Evolutionary conservation across 345 rosid genomes (phyloP), one percentile per base, ranked within the genome.

Genomic region (Salix koriyanagi): DNA sequence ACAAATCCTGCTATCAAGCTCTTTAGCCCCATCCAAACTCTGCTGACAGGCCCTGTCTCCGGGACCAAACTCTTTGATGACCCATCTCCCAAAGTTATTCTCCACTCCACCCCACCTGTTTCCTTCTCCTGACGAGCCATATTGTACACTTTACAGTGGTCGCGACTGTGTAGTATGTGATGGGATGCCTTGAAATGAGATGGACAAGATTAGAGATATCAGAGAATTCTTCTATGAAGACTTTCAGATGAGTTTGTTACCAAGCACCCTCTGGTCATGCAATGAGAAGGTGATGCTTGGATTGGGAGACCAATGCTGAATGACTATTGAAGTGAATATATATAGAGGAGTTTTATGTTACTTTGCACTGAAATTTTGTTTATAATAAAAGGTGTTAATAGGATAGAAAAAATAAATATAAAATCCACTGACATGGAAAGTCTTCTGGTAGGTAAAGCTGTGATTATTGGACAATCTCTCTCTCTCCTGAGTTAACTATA

Each of bases 81-180:
- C 25, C 85, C 88, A 77, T 86, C 83, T 76, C 18, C 71, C 68
- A 88, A 78, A 69, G 74, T 81, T 79, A 88, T 82, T 58, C 81
- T 85, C 91, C 90, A 88, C 30, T 89, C 89, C 39, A 84, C 30
- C 30, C 73, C 87, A 64, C 32, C 61, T 34, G 61, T 9, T 18
- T 32, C 61, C 32, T 79, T 71, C 82, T 83, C 80, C 37, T 74
- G 73, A 4, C 41, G 36, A 79, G 77, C 80, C 90, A 79, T 73
- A 78, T 75, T 41, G 26, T 69, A 18, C 11, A 13, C 21, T 56
- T n/a, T 4, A 56, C 26, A 3, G 30, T 26, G n/a, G 21, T 12
- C 66, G 32, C 58, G 54, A 30, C 66, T 19, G 56, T 54, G 15
- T 34, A 25, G n/a, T 13, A 26, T 66, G 7, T 71, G 23, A 26